Evolutionary conservation across 2,329 filamentous ascomycete species (phyloP).

Genomic region (Drechslerella coelobrocha): DNA sequence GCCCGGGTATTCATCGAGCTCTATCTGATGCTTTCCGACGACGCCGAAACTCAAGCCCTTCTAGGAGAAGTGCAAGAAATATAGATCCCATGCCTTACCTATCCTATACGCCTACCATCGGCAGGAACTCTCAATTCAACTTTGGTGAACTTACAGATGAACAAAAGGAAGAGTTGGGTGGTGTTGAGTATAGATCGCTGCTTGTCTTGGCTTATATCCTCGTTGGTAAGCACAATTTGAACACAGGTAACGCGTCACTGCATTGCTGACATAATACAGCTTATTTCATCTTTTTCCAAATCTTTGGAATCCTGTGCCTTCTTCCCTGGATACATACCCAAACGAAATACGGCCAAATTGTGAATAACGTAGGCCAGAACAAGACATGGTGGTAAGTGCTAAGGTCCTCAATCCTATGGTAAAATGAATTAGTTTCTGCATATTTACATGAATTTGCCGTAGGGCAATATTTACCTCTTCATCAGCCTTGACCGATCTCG

Average conservation of each 20-base stretch:
- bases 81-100: slow-evolving; percentile 78
- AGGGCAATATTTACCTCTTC: slow-evolving; percentile 82
- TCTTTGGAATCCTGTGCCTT: slow-evolving; percentile 75
- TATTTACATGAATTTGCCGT: slow-evolving; percentile 15
- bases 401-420: not conserved
- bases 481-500: slow-evolving; percentile 93
- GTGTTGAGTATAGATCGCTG: slow-evolving; percentile 92
- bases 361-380: slow-evolving; percentile 69
- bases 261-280: slow-evolving; percentile 54
- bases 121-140: slow-evolving; percentile 89
- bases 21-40: slow-evolving; percentile 51
- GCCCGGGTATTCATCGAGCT: slow-evolving; percentile 48
- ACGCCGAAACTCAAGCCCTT: slow-evolving; percentile 63
- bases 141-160: slow-evolving; percentile 75
- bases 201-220: slow-evolving; percentile 84
- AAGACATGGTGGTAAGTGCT: slow-evolving; percentile 75
- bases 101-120: slow-evolving; percentile 90
- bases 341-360: slow-evolving; percentile 68
- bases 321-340: slow-evolving; percentile 79
- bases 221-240: slow-evolving; percentile 58
- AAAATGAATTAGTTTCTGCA: not conserved
- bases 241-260: not conserved
- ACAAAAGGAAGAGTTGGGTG: slow-evolving; percentile 91
- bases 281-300: slow-evolving; percentile 84
- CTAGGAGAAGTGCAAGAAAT: slow-evolving; percentile 59